Evolutionary conservation across 2,329 filamentous ascomycete genomes (phyloP), one percentile per base, ranked within the genome.

Genomic region (Fusarium sacchari): DNA sequence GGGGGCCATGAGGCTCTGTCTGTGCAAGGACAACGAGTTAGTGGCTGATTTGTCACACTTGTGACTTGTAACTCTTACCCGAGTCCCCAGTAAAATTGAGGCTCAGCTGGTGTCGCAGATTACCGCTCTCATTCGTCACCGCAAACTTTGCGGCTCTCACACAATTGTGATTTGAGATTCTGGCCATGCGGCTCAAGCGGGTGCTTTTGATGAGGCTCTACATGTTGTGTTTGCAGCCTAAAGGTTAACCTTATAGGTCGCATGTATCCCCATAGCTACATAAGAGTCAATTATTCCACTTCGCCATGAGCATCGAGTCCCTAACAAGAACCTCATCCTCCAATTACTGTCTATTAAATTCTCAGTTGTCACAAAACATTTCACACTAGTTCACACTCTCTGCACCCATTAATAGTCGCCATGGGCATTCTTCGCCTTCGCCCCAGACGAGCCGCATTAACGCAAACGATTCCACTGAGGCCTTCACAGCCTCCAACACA

Each of bases 321-420:
- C 15, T 17, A 17, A 17, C 34, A 36, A 9, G 15, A 17, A 36
- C 1, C 9, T 30, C 6, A 8, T 13, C 14, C 3, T n/a, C 20
- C 46, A 49, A 18, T 18, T 11, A 47, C 0, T 6, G 26, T 7
- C 6, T 26, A 28, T 0, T 3, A 13, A 4, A 5, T 28, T 3
- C 1, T 28, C 18, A 7, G 44, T 15, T 7, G 8, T 11, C 26
- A 28, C 8, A n/a, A 17, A 17, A 17, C 1, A 30, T 22, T 28
- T 7, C 3, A 34, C 5, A 9, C 7, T 18, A 34, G 3, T 22
- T 7, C 8, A 18, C 1, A 0, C 24, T 1, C 0, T 26, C 43
- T 28, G 3, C 2, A 13, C 10, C 2, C 2, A 24, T 52, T 26
- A 2, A 49, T 18, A 14, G 9, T 14, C 49, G 7, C 3, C n/a